phyloP scores from a whole-genome alignment of 1,284 basidiomycete genomes.

The Cutaneotrichosporon dermatis region DNA sequence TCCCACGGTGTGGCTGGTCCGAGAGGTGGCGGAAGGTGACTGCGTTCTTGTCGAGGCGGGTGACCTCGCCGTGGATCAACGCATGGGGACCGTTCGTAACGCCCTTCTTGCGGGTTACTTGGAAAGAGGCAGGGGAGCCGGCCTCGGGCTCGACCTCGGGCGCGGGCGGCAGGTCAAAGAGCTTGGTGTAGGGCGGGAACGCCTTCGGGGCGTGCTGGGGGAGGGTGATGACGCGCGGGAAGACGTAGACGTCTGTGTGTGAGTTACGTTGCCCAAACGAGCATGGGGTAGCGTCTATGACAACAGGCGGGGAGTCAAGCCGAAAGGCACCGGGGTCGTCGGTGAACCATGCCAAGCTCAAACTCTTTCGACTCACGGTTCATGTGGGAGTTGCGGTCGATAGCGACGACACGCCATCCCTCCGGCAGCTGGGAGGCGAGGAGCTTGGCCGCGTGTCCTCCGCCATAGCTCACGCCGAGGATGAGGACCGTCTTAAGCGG shows the following conservation, averaged over 20 bases:
- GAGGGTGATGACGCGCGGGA: constrained; percentile 51
- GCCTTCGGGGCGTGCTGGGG: constrained; percentile 51
- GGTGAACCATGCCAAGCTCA: background rate
- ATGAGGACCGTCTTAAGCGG: constrained; percentile 53
- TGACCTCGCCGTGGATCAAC: constrained; percentile 55
- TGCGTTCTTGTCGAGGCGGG: constrained; percentile 50
- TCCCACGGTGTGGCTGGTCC: too few relatives aligned
- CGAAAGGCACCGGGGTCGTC: too few relatives aligned
- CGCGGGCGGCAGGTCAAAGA: constrained; percentile 38
- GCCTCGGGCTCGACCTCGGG: background rate
- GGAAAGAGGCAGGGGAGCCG: constrained; percentile 5
- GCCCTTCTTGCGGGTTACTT: constrained; percentile 1
- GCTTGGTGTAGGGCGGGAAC: constrained; percentile 62
- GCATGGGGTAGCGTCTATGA: too few relatives aligned
- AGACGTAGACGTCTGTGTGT: constrained; percentile 51
- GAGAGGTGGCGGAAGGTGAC: constrained; percentile 50
- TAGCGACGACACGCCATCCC: constrained; percentile 63
- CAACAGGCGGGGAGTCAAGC: too few relatives aligned
- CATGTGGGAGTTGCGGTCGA: constrained; percentile 63
- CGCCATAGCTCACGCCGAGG: constrained; percentile 61
- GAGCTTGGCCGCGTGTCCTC: constrained; percentile 56
- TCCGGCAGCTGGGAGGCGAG: constrained; percentile 58
- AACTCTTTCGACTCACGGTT: constrained; percentile 32
- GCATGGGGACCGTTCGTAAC: constrained; percentile 21
- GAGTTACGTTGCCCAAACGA: background rate